These are phyloP conservation scores for Cicer chorassanicum DNA, from an alignment of 306 rosid genomes.

Conservation along the genomic window DNA sequence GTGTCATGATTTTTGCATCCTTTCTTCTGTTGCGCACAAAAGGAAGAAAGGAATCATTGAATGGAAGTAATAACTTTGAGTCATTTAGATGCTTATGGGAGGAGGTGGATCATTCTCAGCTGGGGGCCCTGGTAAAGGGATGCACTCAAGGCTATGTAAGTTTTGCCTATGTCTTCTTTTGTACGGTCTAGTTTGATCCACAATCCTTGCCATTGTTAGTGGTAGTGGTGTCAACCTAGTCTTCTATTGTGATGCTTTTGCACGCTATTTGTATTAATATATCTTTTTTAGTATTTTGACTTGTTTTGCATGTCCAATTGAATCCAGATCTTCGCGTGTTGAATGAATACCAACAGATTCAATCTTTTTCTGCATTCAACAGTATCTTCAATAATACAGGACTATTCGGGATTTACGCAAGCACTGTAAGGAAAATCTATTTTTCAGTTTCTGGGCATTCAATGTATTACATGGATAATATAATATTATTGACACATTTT, in stretches of 20 bases:
- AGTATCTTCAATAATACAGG: slow-evolving; percentile 91
- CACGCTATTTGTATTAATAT: background rate
- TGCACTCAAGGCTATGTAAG: slow-evolving; percentile 97
- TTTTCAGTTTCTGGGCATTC: slow-evolving; percentile 9
- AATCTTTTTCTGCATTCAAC: slow-evolving; percentile 90
- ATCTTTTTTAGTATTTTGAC: slow-evolving; percentile 13
- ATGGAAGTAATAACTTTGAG: slow-evolving; percentile 39
- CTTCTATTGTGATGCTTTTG: background rate
- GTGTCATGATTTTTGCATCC: slow-evolving; percentile 17
- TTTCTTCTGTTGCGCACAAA: slow-evolving; percentile 14
- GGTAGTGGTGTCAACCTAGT: background rate
- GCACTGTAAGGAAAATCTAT: slow-evolving; percentile 68
- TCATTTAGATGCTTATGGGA: slow-evolving; percentile 87
- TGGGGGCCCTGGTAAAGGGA: slow-evolving; percentile 96
- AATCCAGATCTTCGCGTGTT: slow-evolving; percentile 81
- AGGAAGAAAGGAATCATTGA: slow-evolving; percentile 27
- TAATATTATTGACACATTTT: slow-evolving; percentile 34
- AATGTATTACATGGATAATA: slow-evolving; percentile 1
- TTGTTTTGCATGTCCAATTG: slow-evolving; percentile 33
- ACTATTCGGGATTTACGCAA: slow-evolving; percentile 80
- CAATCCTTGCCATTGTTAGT: slow-evolving; percentile 7
- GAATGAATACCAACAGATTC: slow-evolving; percentile 79
- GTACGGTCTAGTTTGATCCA: slow-evolving; percentile 13
- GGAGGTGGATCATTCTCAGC: slow-evolving; percentile 98
- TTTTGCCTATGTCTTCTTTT: slow-evolving; percentile 40